Evolutionary conservation across 1,284 basidiomycete genomes (phyloP).

Genomic region (Wolfiporia cocos): DNA sequence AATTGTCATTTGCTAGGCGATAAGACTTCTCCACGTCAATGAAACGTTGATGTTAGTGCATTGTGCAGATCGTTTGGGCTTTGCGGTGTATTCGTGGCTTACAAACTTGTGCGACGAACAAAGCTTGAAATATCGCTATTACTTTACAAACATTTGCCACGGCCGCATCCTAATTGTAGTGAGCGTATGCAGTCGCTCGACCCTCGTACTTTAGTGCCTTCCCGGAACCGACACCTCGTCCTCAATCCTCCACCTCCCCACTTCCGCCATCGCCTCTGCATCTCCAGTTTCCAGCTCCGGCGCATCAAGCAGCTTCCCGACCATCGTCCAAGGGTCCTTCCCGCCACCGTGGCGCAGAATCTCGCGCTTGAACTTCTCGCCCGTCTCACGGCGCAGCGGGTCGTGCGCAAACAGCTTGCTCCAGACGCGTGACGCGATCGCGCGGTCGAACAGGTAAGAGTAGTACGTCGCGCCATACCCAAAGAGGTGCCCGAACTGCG

Average conservation of each 20-base stretch:
- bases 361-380: slow-evolving; percentile 77
- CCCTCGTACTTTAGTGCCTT: slow-evolving; percentile 20
- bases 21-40: too few species aligned
- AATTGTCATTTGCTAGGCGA: too few species aligned
- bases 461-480: slow-evolving; percentile 98
- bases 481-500: slow-evolving; percentile 92
- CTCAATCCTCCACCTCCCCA: slow-evolving; percentile 83
- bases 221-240: slow-evolving; percentile 40
- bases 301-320: slow-evolving; percentile 66
- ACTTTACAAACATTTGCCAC: too few species aligned
- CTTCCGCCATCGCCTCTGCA: slow-evolving; percentile 78
- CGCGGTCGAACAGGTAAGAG: slow-evolving; percentile 93
- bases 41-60: too few species aligned
- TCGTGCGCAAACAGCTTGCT: slow-evolving; percentile 62
- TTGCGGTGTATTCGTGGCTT: too few species aligned
- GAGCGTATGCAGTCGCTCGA: too few species aligned
- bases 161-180: too few species aligned
- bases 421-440: slow-evolving; percentile 92
- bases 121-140: too few species aligned
- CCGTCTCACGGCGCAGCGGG: slow-evolving; percentile 57
- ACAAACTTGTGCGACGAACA: too few species aligned
- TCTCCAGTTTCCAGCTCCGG: slow-evolving; percentile 68
- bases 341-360: slow-evolving; percentile 84
- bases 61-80: too few species aligned
- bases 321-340: slow-evolving; percentile 91